These are phyloP conservation scores for Plantago major DNA, from an alignment of 257 asterid species.

Conservation along the genomic window DNA sequence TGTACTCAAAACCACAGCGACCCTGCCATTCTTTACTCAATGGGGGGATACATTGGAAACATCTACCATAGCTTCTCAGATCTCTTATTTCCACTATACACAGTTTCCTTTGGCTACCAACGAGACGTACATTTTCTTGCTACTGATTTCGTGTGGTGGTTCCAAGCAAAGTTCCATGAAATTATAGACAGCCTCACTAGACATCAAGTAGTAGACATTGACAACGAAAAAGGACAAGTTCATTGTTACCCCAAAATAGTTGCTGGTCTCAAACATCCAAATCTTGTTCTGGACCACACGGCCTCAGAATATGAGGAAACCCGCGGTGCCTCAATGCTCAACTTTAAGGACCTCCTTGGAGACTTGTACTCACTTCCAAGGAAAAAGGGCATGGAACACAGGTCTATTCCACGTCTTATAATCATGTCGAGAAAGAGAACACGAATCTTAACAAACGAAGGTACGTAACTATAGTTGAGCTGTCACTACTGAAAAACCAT, in stretches of 20 bases:
- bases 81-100: slow-evolving; percentile 41
- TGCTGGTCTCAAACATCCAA: slow-evolving; percentile 42
- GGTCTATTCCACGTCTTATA: slow-evolving; percentile 42
- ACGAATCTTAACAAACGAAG: slow-evolving; percentile 40
- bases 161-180: slow-evolving; percentile 7
- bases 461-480: too few species aligned
- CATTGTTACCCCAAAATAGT: slow-evolving; percentile 46
- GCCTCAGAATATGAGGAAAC: slow-evolving; percentile 13
- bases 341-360: slow-evolving; percentile 46
- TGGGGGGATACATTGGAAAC: slow-evolving; percentile 59
- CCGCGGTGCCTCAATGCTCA: slow-evolving; percentile 24
- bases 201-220: slow-evolving; percentile 39
- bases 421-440: slow-evolving; percentile 52
- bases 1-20: slow-evolving; percentile 32
- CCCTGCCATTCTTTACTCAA: slow-evolving; percentile 62
- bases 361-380: slow-evolving; percentile 39
- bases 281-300: slow-evolving; percentile 34
- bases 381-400: slow-evolving; percentile 14
- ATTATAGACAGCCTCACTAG: slow-evolving; percentile 34
- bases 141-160: slow-evolving; percentile 55
- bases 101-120: slow-evolving; percentile 34
- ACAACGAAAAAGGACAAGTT: slow-evolving; percentile 25
- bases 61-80: slow-evolving; percentile 67
- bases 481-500: too few species aligned
- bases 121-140: slow-evolving; percentile 52